phyloP scores from a whole-genome alignment of 2,329 filamentous ascomycete genomes.

The Venturia effusa region DNA sequence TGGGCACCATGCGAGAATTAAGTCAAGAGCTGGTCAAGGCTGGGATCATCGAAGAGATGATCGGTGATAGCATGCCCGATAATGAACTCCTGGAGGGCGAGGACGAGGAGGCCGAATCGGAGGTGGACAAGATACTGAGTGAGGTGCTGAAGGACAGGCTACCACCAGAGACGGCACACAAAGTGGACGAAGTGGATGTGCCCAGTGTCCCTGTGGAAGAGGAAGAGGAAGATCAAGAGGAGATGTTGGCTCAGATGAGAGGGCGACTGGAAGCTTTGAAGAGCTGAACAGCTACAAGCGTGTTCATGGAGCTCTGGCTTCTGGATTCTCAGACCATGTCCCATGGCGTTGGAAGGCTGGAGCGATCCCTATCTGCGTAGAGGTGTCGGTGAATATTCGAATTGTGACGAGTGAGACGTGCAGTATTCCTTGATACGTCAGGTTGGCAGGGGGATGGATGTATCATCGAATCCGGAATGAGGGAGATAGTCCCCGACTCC shows the following conservation, averaged over 20 bases:
- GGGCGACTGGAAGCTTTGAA: conserved; percentile 81
- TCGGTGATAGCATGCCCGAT: conserved; percentile 71
- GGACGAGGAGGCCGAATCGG: conserved; percentile 64
- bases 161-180: conserved; percentile 51
- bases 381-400: neutral
- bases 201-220: conserved; percentile 51
- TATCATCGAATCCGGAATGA: neutral
- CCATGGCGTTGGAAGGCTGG: neutral
- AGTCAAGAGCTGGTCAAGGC: conserved; percentile 84
- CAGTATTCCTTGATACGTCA: too few relatives aligned
- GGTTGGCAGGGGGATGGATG: too few relatives aligned
- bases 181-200: conserved; percentile 39
- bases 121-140: conserved; percentile 86
- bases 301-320: neutral
- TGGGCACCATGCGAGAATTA: conserved; percentile 79
- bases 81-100: conserved; percentile 59
- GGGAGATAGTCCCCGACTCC: too few relatives aligned
- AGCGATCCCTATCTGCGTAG: conserved; percentile 1
- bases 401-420: neutral
- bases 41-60: conserved; percentile 96
- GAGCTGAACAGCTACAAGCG: conserved; percentile 48
- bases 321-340: neutral
- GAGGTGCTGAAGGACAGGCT: conserved; percentile 76
- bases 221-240: conserved; percentile 79
- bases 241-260: conserved; percentile 88